Conservation (phyloP, 2,329 filamentous ascomycete genomes). For the Sporothrix pseudoabietina region DNA sequence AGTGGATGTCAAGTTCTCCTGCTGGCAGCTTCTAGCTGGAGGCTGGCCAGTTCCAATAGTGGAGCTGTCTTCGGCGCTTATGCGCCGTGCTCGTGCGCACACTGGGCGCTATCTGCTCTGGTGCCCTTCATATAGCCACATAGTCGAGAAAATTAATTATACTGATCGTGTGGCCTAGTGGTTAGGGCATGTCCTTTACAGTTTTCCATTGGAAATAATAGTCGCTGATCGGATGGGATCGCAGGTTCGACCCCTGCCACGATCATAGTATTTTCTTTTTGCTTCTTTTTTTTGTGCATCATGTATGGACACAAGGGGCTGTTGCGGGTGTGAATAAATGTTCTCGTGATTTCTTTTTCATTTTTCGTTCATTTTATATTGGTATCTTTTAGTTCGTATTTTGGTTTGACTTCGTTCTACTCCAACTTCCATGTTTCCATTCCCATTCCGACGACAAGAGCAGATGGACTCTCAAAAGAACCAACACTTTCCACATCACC, state of each 20-base stretch:
- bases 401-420: background rate
- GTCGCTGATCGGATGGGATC: conserved; percentile 37
- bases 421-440: conserved; percentile 48
- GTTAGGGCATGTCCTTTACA: conserved; percentile 40
- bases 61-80: background rate
- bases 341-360: background rate
- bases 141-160: conserved; percentile 14
- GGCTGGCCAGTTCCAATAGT: no score
- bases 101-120: background rate
- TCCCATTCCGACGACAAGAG: conserved; percentile 51
- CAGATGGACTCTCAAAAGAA: background rate
- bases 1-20: background rate
- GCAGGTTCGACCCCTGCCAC: conserved; percentile 40
- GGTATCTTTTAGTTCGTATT: conserved; percentile 9
- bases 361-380: background rate
- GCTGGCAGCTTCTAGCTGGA: no score
- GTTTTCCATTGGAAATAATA: conserved; percentile 9
- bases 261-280: conserved; percentile 32
- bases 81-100: background rate
- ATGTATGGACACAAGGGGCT: no score
- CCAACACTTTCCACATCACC: conserved; percentile 53
- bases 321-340: no score
- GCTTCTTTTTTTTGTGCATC: background rate
- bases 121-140: conserved; percentile 12
- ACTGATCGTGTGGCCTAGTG: conserved; percentile 38